Evolutionary conservation across 1,139 yeast genomes (phyloP), one percentile per base, ranked within the genome.

Genomic region (Pneumocystis oryctolagi): DNA sequence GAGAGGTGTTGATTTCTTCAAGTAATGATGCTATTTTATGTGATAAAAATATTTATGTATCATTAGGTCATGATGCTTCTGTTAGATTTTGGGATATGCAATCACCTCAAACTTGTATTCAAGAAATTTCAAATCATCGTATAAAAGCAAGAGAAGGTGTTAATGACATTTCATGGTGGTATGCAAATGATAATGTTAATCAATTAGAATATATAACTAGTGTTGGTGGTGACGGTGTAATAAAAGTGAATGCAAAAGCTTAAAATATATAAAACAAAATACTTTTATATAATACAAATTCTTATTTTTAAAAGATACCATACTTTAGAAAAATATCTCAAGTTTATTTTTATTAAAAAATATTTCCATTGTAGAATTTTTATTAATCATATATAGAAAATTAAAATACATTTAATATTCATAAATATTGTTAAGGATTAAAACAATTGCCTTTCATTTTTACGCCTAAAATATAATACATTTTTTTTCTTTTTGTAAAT

Each of bases 21-120:
- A 37, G 59, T 57, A 47, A 47, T 47, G 25, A 25, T 25, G 20
- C 3, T 25, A 25, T 25, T 25, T 47, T 47, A 57, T 30, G 8
- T 57, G 9, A 20, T 18, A 35, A 57, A 35, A 39, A 57, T 35
- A 35, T 35, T 35, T 20, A 57, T 57, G 3, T 35, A 57, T 35
- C n/a, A 28, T 5, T 57, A 57, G 59, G 59, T 35, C 59, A 57
- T 57, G 59, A 57, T 57, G 37, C 59, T 35, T 35, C 42, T 30
- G 25, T 57, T 39, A 35, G 59, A 20, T 57, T 57, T n/a, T 57
- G 59, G 59, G 59, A 57, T 25, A 30, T 57, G 59, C 30, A 35
- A 20, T 35, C 34, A 12, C 42, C 59, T 35, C 40, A 39, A 12
- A 25, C 18, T 35, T 57, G 59, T 30, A 57, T 57, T 39, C 59